Percentiles rank a stretch among this genome's conserved stretches.
These are phyloP conservation scores for Coelastrella sp. DNA, from an alignment of 139 green algal genomes.

Conservation along the genomic window DNA sequence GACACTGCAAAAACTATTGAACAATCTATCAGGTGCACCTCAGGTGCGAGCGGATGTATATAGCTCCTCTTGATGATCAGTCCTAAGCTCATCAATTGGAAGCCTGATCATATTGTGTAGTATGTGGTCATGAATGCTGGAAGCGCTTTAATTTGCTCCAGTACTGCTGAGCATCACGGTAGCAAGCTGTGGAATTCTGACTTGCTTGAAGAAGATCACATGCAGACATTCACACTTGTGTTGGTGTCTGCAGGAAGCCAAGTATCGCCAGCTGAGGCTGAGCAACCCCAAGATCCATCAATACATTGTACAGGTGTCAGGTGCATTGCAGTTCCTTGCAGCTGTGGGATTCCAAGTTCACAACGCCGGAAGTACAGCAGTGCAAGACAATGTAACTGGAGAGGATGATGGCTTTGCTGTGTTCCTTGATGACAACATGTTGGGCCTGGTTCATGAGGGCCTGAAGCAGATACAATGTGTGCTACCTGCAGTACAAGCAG, in stretches of 20 bases:
- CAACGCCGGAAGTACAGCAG: neutral
- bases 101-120: neutral
- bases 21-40: conserved; percentile 24
- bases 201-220: neutral
- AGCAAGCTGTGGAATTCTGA: neutral
- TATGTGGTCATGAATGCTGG: neutral
- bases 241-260: neutral
- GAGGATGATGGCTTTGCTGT: conserved; percentile 15
- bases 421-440: conserved; percentile 1
- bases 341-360: conserved; percentile 34
- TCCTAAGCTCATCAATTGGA: neutral
- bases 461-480: conserved; percentile 19
- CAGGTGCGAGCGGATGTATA: neutral
- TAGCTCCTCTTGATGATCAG: neutral
- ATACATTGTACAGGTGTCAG: neutral
- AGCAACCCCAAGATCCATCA: conserved; percentile 17
- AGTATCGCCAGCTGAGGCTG: conserved; percentile 30
- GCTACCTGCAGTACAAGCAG: neutral
- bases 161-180: neutral
- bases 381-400: neutral
- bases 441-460: neutral
- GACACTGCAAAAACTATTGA: conserved; percentile 20
- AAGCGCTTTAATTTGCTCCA: neutral
- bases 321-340: conserved; percentile 17
- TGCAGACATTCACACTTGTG: neutral